Percentiles rank a stretch among this genome's conserved stretches.
phyloP scores from a whole-genome alignment of 163 green algal species.

The Dunaliella salina region DNA sequence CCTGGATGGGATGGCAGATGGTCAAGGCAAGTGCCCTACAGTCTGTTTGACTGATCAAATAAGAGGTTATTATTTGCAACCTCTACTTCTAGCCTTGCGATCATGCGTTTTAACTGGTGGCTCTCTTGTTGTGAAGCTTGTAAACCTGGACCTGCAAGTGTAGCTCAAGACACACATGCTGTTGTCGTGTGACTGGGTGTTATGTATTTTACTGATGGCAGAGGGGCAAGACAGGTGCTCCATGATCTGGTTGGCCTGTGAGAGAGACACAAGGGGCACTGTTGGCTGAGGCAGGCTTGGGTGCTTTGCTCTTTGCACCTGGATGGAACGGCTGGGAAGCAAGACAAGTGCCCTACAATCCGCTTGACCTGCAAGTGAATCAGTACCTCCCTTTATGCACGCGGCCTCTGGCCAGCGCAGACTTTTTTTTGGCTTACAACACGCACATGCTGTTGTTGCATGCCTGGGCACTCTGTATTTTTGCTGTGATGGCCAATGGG shows the following conservation, averaged over 20 bases:
- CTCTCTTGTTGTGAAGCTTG: too few relatives aligned
- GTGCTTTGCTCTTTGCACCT: too few relatives aligned
- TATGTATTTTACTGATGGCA: background rate
- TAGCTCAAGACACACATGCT: background rate
- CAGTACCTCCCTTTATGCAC: too few relatives aligned
- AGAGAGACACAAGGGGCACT: background rate
- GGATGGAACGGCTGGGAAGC: background rate
- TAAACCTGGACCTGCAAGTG: too few relatives aligned
- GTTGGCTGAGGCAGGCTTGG: too few relatives aligned
- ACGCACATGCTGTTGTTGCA: background rate
- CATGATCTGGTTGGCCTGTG: background rate
- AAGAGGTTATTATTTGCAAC: too few relatives aligned
- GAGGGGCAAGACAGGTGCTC: background rate
- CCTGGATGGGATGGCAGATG: background rate
- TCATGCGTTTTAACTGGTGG: too few relatives aligned
- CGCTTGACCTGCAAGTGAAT: background rate
- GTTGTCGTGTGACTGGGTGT: background rate
- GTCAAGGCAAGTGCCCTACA: background rate
- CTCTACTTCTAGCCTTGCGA: too few relatives aligned
- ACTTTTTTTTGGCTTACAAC: too few relatives aligned
- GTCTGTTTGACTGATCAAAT: background rate
- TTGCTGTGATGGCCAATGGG: background rate
- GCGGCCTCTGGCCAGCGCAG: too few relatives aligned
- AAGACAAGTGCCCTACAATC: background rate
- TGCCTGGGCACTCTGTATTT: too few relatives aligned